phyloP scores from a whole-genome alignment of 129 eudicot species.

The Mikania micrantha region DNA sequence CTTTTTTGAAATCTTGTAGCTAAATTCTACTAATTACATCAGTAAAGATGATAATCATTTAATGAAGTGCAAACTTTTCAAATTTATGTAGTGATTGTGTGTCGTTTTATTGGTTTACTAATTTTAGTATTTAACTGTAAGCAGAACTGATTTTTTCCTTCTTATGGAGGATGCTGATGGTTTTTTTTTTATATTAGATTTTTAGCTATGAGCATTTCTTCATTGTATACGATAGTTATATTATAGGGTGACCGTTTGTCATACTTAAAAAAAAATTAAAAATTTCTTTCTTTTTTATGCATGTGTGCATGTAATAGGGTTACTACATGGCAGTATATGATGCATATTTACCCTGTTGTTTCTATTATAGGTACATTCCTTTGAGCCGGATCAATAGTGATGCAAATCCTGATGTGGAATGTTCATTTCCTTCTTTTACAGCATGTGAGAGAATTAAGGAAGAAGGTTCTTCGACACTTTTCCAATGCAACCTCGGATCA shows the following conservation, averaged over 20 bases:
- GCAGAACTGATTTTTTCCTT: not conserved
- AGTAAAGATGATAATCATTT: not conserved
- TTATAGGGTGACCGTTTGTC: not conserved
- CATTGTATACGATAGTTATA: not conserved
- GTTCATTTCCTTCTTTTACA: constrained; percentile 62
- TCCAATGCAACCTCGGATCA: constrained; percentile 66
- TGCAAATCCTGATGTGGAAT: constrained; percentile 22
- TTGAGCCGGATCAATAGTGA: constrained; percentile 51
- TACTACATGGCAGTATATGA: not conserved
- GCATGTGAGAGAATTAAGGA: constrained; percentile 52
- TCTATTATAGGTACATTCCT: constrained; percentile 68
- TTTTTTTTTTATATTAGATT: not conserved
- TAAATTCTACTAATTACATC: not conserved
- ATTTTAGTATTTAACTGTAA: not conserved
- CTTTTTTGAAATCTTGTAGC: not conserved
- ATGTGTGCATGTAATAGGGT: not conserved
- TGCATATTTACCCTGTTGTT: not conserved
- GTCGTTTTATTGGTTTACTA: not conserved
- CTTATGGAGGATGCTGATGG: not conserved
- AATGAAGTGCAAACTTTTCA: not conserved
- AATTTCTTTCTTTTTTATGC: not conserved
- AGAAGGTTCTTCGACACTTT: constrained; percentile 44
- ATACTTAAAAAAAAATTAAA: not conserved
- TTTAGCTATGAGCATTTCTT: not conserved
- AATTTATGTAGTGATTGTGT: not conserved